Conservation (phyloP, 441 rosid species). For the Aquilaria agallochum region DNA sequence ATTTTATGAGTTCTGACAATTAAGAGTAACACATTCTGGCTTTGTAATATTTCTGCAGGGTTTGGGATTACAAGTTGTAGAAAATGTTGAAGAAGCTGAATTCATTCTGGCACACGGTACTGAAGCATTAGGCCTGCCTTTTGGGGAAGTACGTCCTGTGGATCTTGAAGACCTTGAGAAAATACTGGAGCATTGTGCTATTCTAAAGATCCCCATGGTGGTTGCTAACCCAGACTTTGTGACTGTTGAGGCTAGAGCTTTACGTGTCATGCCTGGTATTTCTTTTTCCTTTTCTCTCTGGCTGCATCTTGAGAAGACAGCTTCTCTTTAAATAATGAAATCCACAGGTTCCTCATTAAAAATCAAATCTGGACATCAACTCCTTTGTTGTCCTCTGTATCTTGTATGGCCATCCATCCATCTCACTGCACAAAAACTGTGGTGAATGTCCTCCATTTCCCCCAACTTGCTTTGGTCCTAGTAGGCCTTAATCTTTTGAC, state of each 20-base stretch:
- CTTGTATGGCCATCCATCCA: no score
- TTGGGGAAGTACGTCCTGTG: constrained; percentile 52
- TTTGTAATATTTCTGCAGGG: constrained; percentile 36
- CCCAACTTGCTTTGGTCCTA: no score
- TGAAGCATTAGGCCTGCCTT: constrained; percentile 58
- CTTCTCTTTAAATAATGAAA: no score
- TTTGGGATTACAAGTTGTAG: constrained; percentile 68
- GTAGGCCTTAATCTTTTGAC: no score
- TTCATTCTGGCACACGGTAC: constrained; percentile 82
- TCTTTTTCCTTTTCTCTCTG: not conserved
- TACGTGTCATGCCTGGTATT: constrained; percentile 87
- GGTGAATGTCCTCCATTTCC: no score
- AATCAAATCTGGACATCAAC: no score
- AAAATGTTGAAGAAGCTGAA: constrained; percentile 75
- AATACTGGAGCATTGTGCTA: constrained; percentile 67
- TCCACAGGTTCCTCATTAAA: no score
- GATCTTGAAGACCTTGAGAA: constrained; percentile 67
- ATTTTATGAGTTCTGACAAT: no score
- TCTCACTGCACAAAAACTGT: no score
- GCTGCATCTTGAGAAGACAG: no score
- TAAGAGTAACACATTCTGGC: no score
- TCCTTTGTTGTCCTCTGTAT: no score
- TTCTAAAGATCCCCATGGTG: constrained; percentile 75
- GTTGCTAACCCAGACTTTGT: constrained; percentile 95
- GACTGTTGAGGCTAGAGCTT: constrained; percentile 83